These are phyloP conservation scores for Elongisporangium undulatum DNA, from an alignment of 352 stramenopile genomes.

Conservation along the genomic window DNA sequence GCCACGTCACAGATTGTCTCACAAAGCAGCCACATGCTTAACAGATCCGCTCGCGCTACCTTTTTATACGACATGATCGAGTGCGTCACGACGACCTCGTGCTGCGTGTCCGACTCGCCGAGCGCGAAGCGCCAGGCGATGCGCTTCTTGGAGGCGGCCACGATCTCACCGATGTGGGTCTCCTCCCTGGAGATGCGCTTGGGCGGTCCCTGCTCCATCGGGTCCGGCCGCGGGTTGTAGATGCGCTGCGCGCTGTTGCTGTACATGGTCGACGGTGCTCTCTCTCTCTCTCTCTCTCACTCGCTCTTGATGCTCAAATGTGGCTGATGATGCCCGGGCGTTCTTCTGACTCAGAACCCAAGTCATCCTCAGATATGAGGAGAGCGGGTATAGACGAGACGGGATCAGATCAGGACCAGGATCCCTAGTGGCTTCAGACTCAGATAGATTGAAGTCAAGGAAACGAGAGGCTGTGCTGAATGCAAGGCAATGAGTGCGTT, in stretches of 20 bases:
- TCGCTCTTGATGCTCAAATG: background rate
- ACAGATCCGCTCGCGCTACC: constrained; percentile 11
- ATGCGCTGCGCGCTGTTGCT: constrained; percentile 44
- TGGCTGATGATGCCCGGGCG: background rate
- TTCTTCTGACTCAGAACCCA: background rate
- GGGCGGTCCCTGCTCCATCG: constrained; percentile 57
- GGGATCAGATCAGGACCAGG: background rate
- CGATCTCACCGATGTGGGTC: constrained; percentile 73
- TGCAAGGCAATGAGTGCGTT: background rate
- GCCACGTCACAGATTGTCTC: background rate
- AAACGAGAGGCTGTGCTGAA: background rate
- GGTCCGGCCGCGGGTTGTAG: constrained; percentile 68
- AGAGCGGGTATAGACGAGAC: background rate
- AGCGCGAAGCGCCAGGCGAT: constrained; percentile 82
- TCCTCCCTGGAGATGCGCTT: constrained; percentile 73
- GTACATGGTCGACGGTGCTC: constrained; percentile 39
- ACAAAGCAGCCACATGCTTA: constrained; percentile 4
- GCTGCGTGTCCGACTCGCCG: constrained; percentile 60
- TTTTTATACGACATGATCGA: constrained; percentile 88
- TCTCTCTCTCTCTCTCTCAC: constrained; percentile 5
- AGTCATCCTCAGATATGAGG: background rate
- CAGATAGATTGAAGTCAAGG: background rate
- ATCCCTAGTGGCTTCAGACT: background rate
- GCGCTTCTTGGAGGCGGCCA: constrained; percentile 81
- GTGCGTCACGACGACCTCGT: constrained; percentile 77